Percentiles rank a stretch among this genome's conserved stretches.
Evolutionary conservation across 1,139 yeast species (phyloP).

Genomic region (Kodamaea sp.): DNA sequence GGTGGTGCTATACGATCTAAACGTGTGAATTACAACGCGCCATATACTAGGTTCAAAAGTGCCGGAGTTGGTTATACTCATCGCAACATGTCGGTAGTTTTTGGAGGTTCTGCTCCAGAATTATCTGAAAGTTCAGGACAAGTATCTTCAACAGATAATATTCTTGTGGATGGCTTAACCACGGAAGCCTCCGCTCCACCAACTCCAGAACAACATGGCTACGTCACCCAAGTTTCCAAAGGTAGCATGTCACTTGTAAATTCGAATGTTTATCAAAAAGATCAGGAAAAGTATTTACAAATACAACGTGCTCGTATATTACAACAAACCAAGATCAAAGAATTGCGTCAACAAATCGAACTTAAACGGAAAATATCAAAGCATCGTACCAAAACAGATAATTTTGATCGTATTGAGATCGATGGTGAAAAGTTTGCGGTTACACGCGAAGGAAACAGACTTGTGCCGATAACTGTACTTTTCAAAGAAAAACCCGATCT

Average conservation of each 20-base stretch:
- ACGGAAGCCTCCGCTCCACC: too few relatives aligned
- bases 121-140: too few relatives aligned
- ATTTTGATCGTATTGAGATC: conserved; percentile 36
- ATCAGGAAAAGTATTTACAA: conserved; percentile 17
- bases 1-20: conserved; percentile 7
- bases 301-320: conserved; percentile 15
- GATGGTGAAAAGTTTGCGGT: conserved; percentile 36
- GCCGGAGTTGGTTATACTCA: conserved; percentile 4
- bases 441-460: conserved; percentile 27
- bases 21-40: background rate
- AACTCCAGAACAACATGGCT: conserved; percentile 6
- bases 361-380: conserved; percentile 19
- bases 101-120: conserved; percentile 4
- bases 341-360: conserved; percentile 4
- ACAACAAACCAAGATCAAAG: conserved; percentile 13
- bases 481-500: conserved; percentile 6
- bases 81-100: conserved; percentile 26
- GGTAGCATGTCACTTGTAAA: conserved; percentile 39
- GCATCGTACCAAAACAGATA: conserved; percentile 27
- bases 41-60: too few relatives aligned
- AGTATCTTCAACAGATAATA: too few relatives aligned
- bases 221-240: conserved; percentile 23
- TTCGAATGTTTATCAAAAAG: conserved; percentile 29
- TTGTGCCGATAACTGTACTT: conserved; percentile 27
- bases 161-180: too few relatives aligned